Base-by-base conservation (phyloP, 208 protist species). In the Baffinella frigidus region DNA sequence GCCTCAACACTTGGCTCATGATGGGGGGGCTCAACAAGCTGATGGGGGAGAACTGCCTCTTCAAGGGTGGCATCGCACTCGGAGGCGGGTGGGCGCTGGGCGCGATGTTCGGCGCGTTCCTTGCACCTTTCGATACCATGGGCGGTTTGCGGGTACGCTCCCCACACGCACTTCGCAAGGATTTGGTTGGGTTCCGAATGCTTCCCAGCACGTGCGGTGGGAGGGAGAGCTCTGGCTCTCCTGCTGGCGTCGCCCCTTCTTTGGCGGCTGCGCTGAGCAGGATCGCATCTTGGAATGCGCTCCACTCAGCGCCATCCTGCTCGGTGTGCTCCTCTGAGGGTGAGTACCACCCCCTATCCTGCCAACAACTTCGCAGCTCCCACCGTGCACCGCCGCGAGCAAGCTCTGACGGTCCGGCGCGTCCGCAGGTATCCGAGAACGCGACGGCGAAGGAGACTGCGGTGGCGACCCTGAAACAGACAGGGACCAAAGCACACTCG, bases 91-190 rank as follows among this genome's bases (percentile, higher is more conserved):
- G 36, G 7, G 77, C 39, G 41, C 43, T 87, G 5, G 68, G 33
- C n/a, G n/a, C n/a, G n/a, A 33, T 64, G 1, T 41, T 87, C 39
- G 77, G 77, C 24, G 77, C 77, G 33, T 87, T 87, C 36, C 39
- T 87, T 20, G 77, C 77, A 20, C 77, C 77, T 7, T 87, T 87
- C 39, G 77, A 87, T 67, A 67, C 33, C 50, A 67, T 87, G 77
- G 61, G 38, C 38, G 77, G 77, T n/a, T 43, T 87, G n/a, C 45
- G 39, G 77, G 77, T 87, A 0, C 36, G 71, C n/a, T n/a, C n/a
- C n/a, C n/a, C n/a, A n/a, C n/a, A n/a, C n/a, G n/a, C n/a, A n/a
- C n/a, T n/a, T n/a, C n/a, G n/a, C n/a, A n/a, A n/a, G n/a, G n/a
- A n/a, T n/a, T n/a, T n/a, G n/a, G n/a, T n/a, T n/a, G n/a, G n/a